phyloP scores from a whole-genome alignment of 2,329 filamentous ascomycete genomes.

The Arthrobotrys pseudoclavata region DNA sequence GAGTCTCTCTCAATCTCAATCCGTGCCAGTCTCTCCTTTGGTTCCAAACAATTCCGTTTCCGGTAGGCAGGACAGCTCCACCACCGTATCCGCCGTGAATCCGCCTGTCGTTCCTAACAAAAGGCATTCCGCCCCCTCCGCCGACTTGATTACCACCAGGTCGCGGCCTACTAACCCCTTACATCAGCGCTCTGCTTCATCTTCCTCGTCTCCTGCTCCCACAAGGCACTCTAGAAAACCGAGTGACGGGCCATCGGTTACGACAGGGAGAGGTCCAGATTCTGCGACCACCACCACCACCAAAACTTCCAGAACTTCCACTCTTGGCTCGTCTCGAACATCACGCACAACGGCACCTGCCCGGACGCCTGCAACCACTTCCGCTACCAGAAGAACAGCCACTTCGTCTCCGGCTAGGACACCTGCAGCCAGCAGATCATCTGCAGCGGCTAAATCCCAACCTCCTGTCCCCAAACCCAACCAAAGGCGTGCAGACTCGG shows the following conservation, averaged over 20 bases:
- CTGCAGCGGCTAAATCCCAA: constrained; percentile 43
- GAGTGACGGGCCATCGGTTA: constrained; percentile 42
- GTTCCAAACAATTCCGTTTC: constrained; percentile 57
- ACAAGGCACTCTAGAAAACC: constrained; percentile 47
- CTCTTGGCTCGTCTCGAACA: constrained; percentile 44
- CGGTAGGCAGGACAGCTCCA: constrained; percentile 56
- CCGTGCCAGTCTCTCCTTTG: constrained; percentile 54
- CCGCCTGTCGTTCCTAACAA: constrained; percentile 49
- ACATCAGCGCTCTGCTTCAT: constrained; percentile 47
- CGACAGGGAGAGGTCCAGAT: constrained; percentile 42
- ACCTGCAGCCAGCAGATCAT: constrained; percentile 35
- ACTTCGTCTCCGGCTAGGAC: constrained; percentile 34
- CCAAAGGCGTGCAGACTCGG: constrained; percentile 49
- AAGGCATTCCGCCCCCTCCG: constrained; percentile 48
- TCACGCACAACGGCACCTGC: constrained; percentile 38
- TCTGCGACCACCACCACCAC: constrained; percentile 39
- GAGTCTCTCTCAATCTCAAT: constrained; percentile 32
- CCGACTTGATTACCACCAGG: constrained; percentile 38
- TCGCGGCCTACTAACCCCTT: constrained; percentile 55
- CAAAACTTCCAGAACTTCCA: constrained; percentile 39
- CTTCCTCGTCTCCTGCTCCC: constrained; percentile 37
- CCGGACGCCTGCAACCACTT: constrained; percentile 29
- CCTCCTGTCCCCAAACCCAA: constrained; percentile 45
- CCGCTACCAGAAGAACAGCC: constrained; percentile 15
- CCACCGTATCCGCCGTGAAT: constrained; percentile 49